Evolutionary conservation across 169 alveolate genomes (phyloP), one percentile per base, ranked within the genome.

Genomic region (Plasmodium gaboni): DNA sequence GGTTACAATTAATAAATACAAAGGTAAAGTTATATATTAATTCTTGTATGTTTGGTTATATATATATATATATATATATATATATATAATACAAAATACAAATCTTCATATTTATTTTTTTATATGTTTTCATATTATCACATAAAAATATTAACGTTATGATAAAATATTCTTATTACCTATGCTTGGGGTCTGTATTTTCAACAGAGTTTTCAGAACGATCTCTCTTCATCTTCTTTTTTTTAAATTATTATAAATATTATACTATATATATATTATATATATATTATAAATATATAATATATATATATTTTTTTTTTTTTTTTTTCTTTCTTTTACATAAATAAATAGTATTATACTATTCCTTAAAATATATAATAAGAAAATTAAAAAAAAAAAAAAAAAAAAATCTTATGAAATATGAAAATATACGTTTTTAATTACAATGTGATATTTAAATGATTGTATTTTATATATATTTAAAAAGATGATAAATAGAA

Each of bases 141-240:
- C 7, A 32, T 32, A 32, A 32, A 32, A 32, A 32, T 32, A 32
- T 32, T 5, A 32, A 32, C 44, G 7, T 32, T 32, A 32, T 32
- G 0, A 32, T 32, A 32, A 32, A 32, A 32, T 32, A 46, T 46
- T n/a, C 15, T 5, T 53, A 74, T 73, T 73, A 74, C 88, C 44
- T 59, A 32, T 83, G 91, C 61, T 83, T 83, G 69, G 85, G 74
- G 44, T 83, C 91, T 28, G 91, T 59, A 59, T 69, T 83, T 83
- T 83, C 91, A 32, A 57, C 86, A n/a, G 91, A 69, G 28, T 68
- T 83, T 38, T 83, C 91, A 44, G 91, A 83, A 15, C 91, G 91
- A 69, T 83, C 91, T 57, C 91, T 83, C 73, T 83, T 83, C 91
- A 83, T 83, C 70, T 83, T 83, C 44, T 32, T 32, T 32, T 55